These are phyloP conservation scores for Colletotrichum sp. DNA, from an alignment of 2,329 filamentous ascomycete genomes.

Conservation along the genomic window DNA sequence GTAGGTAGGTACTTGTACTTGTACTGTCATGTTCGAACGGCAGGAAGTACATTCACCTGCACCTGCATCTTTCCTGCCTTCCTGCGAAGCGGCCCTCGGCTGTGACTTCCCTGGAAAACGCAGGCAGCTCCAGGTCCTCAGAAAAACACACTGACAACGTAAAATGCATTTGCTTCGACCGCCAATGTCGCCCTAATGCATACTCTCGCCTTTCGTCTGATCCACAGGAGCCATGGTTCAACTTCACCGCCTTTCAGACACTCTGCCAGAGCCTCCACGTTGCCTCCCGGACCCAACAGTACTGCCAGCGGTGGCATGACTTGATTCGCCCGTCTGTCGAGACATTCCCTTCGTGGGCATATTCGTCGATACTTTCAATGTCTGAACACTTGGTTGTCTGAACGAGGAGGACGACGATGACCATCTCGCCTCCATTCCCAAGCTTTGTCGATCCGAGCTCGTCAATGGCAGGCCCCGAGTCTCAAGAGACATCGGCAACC, in stretches of 20 bases:
- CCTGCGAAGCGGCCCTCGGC: background rate
- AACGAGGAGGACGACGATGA: background rate
- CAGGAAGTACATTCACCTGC: background rate
- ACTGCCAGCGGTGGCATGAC: background rate
- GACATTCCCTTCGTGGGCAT: background rate
- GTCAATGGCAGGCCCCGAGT: background rate
- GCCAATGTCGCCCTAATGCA: background rate
- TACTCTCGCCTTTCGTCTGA: background rate
- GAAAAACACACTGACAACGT: background rate
- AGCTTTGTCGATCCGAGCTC: background rate
- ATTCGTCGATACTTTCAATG: background rate
- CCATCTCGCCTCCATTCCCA: background rate
- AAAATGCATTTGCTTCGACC: background rate
- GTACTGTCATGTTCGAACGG: background rate
- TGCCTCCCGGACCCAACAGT: background rate
- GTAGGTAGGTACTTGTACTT: background rate
- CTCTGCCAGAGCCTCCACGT: background rate
- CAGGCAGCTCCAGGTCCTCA: background rate
- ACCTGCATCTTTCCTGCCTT: background rate
- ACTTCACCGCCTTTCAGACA: slow-evolving; percentile 1
- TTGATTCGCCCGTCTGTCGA: background rate
- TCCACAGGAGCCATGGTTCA: background rate
- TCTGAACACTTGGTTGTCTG: background rate
- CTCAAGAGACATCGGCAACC: too few relatives aligned
- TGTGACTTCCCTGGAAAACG: background rate